Base-by-base conservation (phyloP, 495 filamentous ascomycete species). In the Hyaloscypha hepaticicola region DNA sequence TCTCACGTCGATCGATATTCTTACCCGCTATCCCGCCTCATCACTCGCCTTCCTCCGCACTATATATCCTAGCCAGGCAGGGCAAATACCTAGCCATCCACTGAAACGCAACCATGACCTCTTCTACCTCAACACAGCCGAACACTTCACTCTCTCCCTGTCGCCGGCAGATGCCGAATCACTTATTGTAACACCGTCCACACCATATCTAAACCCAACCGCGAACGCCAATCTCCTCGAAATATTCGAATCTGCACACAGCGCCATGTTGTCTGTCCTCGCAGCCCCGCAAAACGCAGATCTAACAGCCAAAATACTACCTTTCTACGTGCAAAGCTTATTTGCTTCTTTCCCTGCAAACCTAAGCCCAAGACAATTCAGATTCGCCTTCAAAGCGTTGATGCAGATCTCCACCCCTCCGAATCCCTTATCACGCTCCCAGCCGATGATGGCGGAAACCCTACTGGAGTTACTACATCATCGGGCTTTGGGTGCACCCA, bases 191-290 rank as follows among this genome's bases (percentile, higher is more conserved):
- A 80, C 85, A 16, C 87, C 90, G 3, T 89, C 90, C 24, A 82
- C 84, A 9, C 86, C 90, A 5, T 97, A 98, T 74, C 85, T 98
- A 11, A 83, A 85, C 33, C 81, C 89, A 25, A 80, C 80, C 31
- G 79, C 83, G 29, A 82, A 91, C 70, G 78, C 80, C 58, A 75
- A 83, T 65, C 79, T 93, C 51, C 74, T 88, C 33, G 85, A 90
- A 66, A 89, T 96, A 5, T 97, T 97, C 70, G 95, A 99, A 77
- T 86, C 95, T 1, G 93, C 94, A 9, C 96, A 99, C 77, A 90
- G 88, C 66, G 83, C 93, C 55, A 86, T 92, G 69, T 87, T 99
- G 21, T 85, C 94, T 29, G 86, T 91, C 5, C 83, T 98, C 41
- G 88, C 93, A 2, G 88, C 91, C 33, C 90, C 93, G 1, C 83